A percentile compares a stretch with the other conserved stretches of the same genome.
Evolutionary conservation across 768 basidiomycete species (phyloP).

Genomic region (Xerocomellus intermedius): DNA sequence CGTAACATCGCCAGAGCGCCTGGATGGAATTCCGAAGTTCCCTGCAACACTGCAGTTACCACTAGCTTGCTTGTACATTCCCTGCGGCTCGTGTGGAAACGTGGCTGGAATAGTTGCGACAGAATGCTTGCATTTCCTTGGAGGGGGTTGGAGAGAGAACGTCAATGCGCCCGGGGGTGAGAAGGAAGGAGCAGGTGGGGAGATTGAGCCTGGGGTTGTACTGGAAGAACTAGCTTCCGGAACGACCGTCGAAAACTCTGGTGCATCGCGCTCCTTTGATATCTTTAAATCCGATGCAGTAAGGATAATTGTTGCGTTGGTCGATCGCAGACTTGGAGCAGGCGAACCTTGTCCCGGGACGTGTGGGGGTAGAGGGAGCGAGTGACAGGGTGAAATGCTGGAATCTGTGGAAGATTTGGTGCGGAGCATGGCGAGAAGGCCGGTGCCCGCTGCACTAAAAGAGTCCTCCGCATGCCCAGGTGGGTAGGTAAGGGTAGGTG

Average conservation of each 20-base stretch:
- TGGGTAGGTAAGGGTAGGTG: slow-evolving; percentile 36
- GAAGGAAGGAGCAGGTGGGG: slow-evolving; percentile 22
- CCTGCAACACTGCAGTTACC: slow-evolving; percentile 32
- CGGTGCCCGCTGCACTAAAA: slow-evolving; percentile 54
- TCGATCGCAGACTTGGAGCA: slow-evolving; percentile 26
- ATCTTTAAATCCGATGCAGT: slow-evolving; percentile 38
- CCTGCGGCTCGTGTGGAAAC: slow-evolving; percentile 7
- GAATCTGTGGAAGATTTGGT: slow-evolving; percentile 36
- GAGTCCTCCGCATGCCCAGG: slow-evolving; percentile 49
- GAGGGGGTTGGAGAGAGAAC: slow-evolving; percentile 36
- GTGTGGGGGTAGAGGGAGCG: slow-evolving; percentile 33
- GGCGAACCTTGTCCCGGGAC: slow-evolving; percentile 20
- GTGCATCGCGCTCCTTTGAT: slow-evolving; percentile 36
- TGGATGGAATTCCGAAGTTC: slow-evolving; percentile 27
- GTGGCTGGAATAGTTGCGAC: background rate
- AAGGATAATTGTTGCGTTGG: slow-evolving; percentile 18
- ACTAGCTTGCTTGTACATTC: slow-evolving; percentile 25
- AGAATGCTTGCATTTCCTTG: slow-evolving; percentile 27
- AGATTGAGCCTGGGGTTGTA: slow-evolving; percentile 32
- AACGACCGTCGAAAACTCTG: slow-evolving; percentile 13
- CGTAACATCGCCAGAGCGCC: slow-evolving; percentile 6
- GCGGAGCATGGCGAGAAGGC: slow-evolving; percentile 51
- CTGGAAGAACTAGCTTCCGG: slow-evolving; percentile 14
- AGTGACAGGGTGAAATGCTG: slow-evolving; percentile 23
- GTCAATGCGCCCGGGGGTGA: slow-evolving; percentile 31